These are phyloP conservation scores for Quercus aquifolioides DNA, from an alignment of 306 rosid genomes.

Conservation along the genomic window DNA sequence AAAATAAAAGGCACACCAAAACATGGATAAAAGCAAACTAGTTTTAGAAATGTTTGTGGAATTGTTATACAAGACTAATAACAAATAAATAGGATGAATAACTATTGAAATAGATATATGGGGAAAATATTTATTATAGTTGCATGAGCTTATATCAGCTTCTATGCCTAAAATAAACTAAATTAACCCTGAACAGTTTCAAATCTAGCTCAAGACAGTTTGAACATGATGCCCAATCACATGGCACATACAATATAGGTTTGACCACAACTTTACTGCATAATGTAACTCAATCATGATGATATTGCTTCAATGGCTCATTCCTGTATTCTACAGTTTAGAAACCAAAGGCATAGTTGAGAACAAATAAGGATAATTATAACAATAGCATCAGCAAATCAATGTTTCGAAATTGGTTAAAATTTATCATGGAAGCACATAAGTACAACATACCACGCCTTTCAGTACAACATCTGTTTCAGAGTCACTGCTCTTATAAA, in stretches of 20 bases:
- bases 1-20: not conserved
- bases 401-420: not conserved
- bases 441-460: constrained; percentile 72
- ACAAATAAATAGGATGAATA: not conserved
- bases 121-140: not conserved
- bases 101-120: not conserved
- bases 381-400: not conserved
- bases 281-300: not conserved
- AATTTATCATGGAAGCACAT: not conserved
- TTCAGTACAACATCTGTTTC: constrained; percentile 89
- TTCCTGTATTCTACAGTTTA: not conserved
- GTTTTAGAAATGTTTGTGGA: not conserved
- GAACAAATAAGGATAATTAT: not conserved
- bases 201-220: not conserved
- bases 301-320: not conserved
- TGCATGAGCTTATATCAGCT: not conserved
- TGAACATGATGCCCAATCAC: not conserved
- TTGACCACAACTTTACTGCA: not conserved
- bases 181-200: not conserved
- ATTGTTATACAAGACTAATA: not conserved
- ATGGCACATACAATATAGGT: not conserved
- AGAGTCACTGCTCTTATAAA: constrained; percentile 73
- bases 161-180: not conserved
- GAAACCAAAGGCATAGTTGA: not conserved
- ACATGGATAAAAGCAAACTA: not conserved